Base-by-base conservation (phyloP, 23 red algal species). In the Chondrus crispus region DNA sequence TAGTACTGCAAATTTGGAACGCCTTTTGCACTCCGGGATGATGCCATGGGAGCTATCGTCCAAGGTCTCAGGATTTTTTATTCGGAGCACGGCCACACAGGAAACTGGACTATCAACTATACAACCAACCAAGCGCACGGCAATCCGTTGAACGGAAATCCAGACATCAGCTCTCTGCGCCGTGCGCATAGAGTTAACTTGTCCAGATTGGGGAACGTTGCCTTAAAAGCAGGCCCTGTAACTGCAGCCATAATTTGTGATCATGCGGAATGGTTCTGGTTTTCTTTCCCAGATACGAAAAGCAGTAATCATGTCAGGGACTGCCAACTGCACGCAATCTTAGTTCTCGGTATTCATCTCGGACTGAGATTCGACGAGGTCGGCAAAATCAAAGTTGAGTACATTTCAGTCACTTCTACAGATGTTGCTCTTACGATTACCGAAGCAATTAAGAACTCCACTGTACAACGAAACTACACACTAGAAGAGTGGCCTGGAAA, bases 271-370 rank as follows among this genome's bases (percentile, higher is more conserved):
- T 45, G 29, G 16, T 72, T 70, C 44, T 87, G 62, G 83, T 87
- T 51, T 49, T 24, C 58, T 7, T 82, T n/a, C 28, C 13, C 4
- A 2, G 6, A 37, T 5, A 3, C 51, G n/a, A 55, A 55, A 55
- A 1, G n/a, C n/a, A n/a, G 51, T 0, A 55, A 18, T 55, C 16
- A 55, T 55, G 14, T 14, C 51, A 14, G 51, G 14, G 51, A 55
- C 51, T 18, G 51, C n/a, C 51, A 55, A n/a, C 51, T 55, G 7
- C 64, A 75, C 64, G 63, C 84, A 8, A 75, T 88, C 0, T 46
- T 88, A 4, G 63, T 88, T 0, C 42, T 88, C 4, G 84, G 84
- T 57, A 41, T 88, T 24, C 43, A 88, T 88, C 36, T 88, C 22
- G 66, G 66, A 20, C 33, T 72, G 14, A 0, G 66, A 0, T 72